phyloP scores from a whole-genome alignment of 2,329 filamentous ascomycete genomes.

The Hypoxylon sp. region DNA sequence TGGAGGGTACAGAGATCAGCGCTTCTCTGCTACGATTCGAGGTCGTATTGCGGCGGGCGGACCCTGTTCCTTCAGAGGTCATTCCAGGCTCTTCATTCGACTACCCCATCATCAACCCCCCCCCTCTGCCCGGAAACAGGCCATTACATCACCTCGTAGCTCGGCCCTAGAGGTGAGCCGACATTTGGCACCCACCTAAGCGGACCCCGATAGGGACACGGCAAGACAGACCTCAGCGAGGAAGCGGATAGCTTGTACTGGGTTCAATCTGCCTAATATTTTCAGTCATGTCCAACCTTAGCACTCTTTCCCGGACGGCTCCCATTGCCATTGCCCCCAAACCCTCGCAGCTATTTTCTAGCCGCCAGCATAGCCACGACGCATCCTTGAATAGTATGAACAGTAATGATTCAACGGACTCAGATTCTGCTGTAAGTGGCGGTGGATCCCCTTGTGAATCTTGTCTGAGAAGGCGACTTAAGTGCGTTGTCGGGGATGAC shows the following conservation, averaged over 20 bases:
- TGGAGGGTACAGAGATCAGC: slow-evolving; percentile 46
- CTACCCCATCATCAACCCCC: slow-evolving; percentile 34
- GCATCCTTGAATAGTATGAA: slow-evolving; percentile 66
- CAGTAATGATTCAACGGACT: slow-evolving; percentile 68
- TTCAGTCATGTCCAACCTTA: slow-evolving; percentile 67
- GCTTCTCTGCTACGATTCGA: slow-evolving; percentile 39
- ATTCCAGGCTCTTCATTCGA: slow-evolving; percentile 33
- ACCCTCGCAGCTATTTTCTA: slow-evolving; percentile 63
- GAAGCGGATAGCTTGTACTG: slow-evolving; percentile 34
- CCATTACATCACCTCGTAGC: slow-evolving; percentile 40
- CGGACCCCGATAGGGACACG: slow-evolving; percentile 36
- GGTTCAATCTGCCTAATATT: slow-evolving; percentile 47
- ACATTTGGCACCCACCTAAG: slow-evolving; percentile 38
- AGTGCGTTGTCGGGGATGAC: slow-evolving; percentile 82
- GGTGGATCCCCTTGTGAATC: slow-evolving; percentile 75
- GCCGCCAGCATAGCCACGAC: slow-evolving; percentile 66
- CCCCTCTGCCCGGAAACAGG: slow-evolving; percentile 28
- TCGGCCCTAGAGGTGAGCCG: slow-evolving; percentile 33
- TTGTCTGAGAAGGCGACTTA: slow-evolving; percentile 79
- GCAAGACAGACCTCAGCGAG: slow-evolving; percentile 49
- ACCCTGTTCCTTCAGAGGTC: slow-evolving; percentile 39
- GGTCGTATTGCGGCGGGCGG: slow-evolving; percentile 41
- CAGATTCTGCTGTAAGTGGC: slow-evolving; percentile 60
- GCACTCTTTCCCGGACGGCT: slow-evolving; percentile 70
- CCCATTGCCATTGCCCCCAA: slow-evolving; percentile 77